A percentile compares a stretch with the other conserved stretches of the same genome.
These are phyloP conservation scores for Carallia brachiata DNA, from an alignment of 345 rosid species.

Conservation along the genomic window DNA sequence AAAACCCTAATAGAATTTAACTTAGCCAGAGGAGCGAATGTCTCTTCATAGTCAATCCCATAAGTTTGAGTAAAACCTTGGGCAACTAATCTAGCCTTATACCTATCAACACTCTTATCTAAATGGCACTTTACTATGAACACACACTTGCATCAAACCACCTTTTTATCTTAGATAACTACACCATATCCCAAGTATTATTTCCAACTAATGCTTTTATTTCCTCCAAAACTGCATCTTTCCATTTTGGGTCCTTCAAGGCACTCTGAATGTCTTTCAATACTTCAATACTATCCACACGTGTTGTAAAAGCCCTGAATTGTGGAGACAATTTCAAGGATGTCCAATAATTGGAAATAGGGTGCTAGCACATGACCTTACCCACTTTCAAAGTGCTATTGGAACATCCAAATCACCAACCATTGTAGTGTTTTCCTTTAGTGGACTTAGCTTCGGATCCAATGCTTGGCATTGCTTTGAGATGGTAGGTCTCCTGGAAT, in stretches of 20 bases:
- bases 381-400: background rate
- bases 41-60: background rate
- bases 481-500: background rate
- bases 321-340: background rate
- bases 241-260: background rate
- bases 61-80: background rate
- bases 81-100: too few species aligned
- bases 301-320: background rate
- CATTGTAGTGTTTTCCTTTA: background rate
- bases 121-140: too few species aligned
- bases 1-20: background rate
- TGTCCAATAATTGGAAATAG: background rate
- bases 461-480: too few species aligned
- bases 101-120: too few species aligned
- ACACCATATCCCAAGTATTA: background rate
- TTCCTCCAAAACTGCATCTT: background rate
- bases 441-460: too few species aligned
- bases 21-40: background rate
- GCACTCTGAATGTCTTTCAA: background rate
- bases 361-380: background rate
- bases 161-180: background rate
- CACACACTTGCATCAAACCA: too few species aligned
- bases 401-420: background rate
- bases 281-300: background rate
- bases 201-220: background rate